phyloP scores from a whole-genome alignment of 345 rosid genomes.

The Erodium maritimum region DNA sequence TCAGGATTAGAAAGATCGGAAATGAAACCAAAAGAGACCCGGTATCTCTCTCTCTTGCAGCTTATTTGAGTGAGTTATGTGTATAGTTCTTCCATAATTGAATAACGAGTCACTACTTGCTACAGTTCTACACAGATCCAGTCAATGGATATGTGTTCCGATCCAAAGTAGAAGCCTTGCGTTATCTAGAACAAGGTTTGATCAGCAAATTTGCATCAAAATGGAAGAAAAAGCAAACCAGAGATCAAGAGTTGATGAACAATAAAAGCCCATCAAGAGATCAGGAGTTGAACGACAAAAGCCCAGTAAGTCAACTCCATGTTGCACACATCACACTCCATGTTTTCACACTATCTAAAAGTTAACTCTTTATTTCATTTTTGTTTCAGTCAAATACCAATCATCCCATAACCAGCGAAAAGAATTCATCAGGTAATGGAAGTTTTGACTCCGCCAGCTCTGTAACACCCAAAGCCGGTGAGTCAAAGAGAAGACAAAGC shows the following conservation, averaged over 20 bases:
- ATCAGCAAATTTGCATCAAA: constrained; percentile 13
- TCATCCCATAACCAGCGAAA: constrained; percentile 6
- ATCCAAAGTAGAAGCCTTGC: constrained; percentile 24
- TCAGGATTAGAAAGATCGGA: constrained; percentile 14
- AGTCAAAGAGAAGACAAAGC: constrained; percentile 7
- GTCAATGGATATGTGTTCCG: constrained; percentile 25
- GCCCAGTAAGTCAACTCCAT: constrained; percentile 8
- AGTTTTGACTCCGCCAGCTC: constrained; percentile 17
- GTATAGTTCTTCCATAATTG: constrained; percentile 3
- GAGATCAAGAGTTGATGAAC: constrained; percentile 1
- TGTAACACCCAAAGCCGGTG: constrained; percentile 13
- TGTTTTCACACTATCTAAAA: not conserved
- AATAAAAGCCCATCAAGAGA: constrained; percentile 3
- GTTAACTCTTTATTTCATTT: constrained; percentile 2
- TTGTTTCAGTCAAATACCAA: too few relatives aligned
- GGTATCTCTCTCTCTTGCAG: constrained; percentile 10
- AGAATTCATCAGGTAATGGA: constrained; percentile 4
- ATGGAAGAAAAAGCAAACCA: constrained; percentile 4
- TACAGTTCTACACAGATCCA: constrained; percentile 33
- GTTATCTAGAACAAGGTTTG: constrained; percentile 26
- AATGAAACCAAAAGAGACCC: constrained; percentile 16
- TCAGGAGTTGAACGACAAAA: not conserved
- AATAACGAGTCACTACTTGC: constrained; percentile 5
- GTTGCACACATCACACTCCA: not conserved
- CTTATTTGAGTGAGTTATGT: not conserved